These are phyloP conservation scores for Hypoxylon sp. DNA, from an alignment of 2,329 filamentous ascomycete genomes.

Conservation along the genomic window DNA sequence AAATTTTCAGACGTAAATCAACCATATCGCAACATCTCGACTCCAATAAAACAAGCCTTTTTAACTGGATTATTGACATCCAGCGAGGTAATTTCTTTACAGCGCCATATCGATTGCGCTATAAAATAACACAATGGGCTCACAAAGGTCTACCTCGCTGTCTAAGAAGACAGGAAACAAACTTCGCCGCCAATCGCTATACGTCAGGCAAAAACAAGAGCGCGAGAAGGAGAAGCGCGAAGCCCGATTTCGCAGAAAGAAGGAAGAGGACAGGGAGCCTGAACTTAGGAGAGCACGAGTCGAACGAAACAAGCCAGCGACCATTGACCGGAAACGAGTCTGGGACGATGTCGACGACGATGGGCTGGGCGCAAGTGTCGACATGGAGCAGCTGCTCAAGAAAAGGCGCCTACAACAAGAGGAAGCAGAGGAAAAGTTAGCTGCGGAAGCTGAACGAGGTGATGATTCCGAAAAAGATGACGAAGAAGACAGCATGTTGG, in stretches of 20 bases:
- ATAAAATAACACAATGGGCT: slow-evolving; percentile 26
- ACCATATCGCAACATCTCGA: slow-evolving; percentile 12
- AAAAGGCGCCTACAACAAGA: slow-evolving; percentile 65
- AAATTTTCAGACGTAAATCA: slow-evolving; percentile 39
- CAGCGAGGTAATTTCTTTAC: background rate
- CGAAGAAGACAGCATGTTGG: slow-evolving; percentile 85
- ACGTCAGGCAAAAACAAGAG: slow-evolving; percentile 83
- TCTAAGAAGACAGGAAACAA: slow-evolving; percentile 74
- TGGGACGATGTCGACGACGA: slow-evolving; percentile 84
- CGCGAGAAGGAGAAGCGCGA: slow-evolving; percentile 81
- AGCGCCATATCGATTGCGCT: background rate
- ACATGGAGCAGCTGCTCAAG: slow-evolving; percentile 70
- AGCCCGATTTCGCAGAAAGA: slow-evolving; percentile 81
- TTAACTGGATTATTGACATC: background rate
- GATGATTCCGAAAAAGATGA: slow-evolving; percentile 62
- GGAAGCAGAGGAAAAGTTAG: slow-evolving; percentile 62
- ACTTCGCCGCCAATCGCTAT: slow-evolving; percentile 80
- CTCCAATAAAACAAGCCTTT: slow-evolving; percentile 7
- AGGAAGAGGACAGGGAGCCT: slow-evolving; percentile 88
- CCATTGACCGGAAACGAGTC: slow-evolving; percentile 87
- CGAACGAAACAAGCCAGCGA: slow-evolving; percentile 81
- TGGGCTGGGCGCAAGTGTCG: slow-evolving; percentile 67
- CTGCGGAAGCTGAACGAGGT: slow-evolving; percentile 60
- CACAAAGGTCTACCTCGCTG: slow-evolving; percentile 42
- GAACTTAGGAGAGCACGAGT: slow-evolving; percentile 79